Base-by-base conservation (phyloP, 2,329 filamentous ascomycete genomes). In the Aspergillus quadrilineatus region DNA sequence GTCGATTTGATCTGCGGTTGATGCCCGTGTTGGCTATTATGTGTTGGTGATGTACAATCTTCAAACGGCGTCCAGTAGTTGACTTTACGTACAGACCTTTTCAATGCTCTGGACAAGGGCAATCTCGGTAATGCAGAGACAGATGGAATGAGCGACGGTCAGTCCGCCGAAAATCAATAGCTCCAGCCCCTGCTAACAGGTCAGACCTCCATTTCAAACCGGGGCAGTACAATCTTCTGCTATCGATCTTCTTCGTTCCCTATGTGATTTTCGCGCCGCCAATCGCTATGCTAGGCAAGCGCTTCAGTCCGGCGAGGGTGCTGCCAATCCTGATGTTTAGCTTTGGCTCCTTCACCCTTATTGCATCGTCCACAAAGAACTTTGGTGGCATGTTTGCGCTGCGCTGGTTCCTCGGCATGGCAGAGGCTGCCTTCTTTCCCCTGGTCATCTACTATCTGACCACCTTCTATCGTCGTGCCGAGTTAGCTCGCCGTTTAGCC, bases 211-310 rank as follows among this genome's bases (percentile, higher is more conserved):
- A 82, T 32, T 86, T 91, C 72, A 79, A 79, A 43, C 70, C 74
- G 0, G 80, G 85, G 60, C 81, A 89, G 67, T 89, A 90, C 74
- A 90, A 89, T 67, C 80, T 85, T 29, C 81, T 90, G 47, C 72
- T 90, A 36, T 82, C 80, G 50, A 85, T 92, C 61, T 92, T 92
- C 77, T 92, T 89, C 71, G 79, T 91, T 6, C 88, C 88, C 0
- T 90, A 88, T 68, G 87, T 90, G 36, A 67, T 91, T 3, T 88
- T 85, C 53, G 87, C 86, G 1, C 86, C 86, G 0, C 83, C 85
- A 1, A 72, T 89, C 39, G 79, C 77, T 10, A 86, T 90, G 74
- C 67, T 88, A 4, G 87, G 87, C 53, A 90, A 89, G 75, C 85
- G 82, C 58, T 88, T 80, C 65, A 86, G 86, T 0, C 84, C 87